Evolutionary conservation across 306 rosid genomes (phyloP).

Genomic region (Inga laurina): DNA sequence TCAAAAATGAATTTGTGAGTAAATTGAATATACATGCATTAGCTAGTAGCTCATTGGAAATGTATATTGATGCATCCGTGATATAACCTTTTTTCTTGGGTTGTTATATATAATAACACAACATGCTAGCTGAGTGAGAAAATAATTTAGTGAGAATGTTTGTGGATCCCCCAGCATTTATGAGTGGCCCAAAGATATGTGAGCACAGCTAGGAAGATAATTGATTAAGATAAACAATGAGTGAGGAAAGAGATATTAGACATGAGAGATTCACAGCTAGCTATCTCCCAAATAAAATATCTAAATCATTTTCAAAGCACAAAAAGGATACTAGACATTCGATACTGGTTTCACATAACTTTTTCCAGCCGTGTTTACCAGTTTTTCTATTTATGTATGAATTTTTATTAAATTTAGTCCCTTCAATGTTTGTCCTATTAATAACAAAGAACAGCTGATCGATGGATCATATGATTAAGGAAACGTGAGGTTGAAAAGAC

Average conservation of each 20-base stretch:
- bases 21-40: neutral
- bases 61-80: neutral
- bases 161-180: conserved; percentile 1
- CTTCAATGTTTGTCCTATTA: neutral
- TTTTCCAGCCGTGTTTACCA: neutral
- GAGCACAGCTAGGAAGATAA: neutral
- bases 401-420: neutral
- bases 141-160: conserved; percentile 3
- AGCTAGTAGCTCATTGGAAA: neutral
- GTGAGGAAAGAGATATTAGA: neutral
- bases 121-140: neutral
- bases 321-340: neutral
- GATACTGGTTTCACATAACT: neutral
- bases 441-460: neutral
- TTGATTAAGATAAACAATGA: neutral
- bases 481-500: conserved; percentile 1
- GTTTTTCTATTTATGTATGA: neutral
- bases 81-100: neutral
- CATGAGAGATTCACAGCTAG: neutral
- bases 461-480: neutral
- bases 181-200: conserved; percentile 7
- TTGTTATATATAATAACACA: neutral
- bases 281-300: neutral
- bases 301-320: neutral
- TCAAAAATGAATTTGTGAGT: neutral